Base-by-base conservation (phyloP, 768 basidiomycete genomes). In the Termitomyces titanicus region DNA sequence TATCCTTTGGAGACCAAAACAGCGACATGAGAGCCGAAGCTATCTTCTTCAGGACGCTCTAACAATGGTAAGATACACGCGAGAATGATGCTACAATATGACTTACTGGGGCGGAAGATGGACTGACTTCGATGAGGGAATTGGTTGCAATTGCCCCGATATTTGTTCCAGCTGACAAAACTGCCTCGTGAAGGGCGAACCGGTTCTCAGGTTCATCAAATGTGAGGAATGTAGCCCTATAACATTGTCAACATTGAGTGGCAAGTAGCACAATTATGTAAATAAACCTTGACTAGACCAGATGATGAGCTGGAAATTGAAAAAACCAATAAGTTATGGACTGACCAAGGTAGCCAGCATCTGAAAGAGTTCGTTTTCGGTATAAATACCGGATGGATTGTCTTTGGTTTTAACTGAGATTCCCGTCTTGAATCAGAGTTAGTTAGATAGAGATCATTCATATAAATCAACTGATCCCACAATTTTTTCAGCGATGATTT, bases 341-440 rank as follows among this genome's bases (percentile, higher is more conserved):
- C 70, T 46, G 56, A 74, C 73, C 12, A 74, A 58, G 12, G 61
- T 63, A 4, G 68, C 44, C 18, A 78, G 65, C 71, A 78, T 78
- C 29, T 77, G 73, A 57, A 74, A 79, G 17, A 79, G 55, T 60
- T 81, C 78, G 38, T 76, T 68, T 55, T 74, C 76, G 0, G 78
- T 80, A 61, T 71, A 75, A 20, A 74, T 17, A 0, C 79, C 80
- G 4, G 59, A 56, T 1, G 78, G 76, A 39, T 76, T 76, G n/a
- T 67, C 69, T 42, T 72, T 68, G 3, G 78, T 78, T 66, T 81
- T 82, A 24, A 80, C 61, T 7, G 74, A 63, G 27, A 81, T 68
- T 5, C 79, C 80, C 37, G 70, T 66, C 76, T 79, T 39, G 3
- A 50, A 20, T 20, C 2, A 15, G 25, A 34, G 22, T 25, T 20